Base-by-base conservation (phyloP, 2,329 filamentous ascomycete species). In the Nemania serpens region DNA sequence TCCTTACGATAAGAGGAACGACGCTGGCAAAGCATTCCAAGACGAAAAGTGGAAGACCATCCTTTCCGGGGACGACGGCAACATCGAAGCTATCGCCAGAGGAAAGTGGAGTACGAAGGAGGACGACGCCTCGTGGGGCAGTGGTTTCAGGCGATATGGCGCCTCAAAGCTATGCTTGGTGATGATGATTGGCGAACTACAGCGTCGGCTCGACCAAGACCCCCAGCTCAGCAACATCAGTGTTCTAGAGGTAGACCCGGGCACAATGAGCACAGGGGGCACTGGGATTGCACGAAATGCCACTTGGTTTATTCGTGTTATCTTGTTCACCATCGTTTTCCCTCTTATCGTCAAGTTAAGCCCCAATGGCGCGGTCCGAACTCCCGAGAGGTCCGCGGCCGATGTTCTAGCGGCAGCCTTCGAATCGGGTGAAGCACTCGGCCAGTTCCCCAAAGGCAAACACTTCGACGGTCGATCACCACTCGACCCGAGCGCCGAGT, bases 111-210 rank as follows among this genome's bases (percentile, higher is more conserved):
- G 68, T 52, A 18, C 63, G 1, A 53, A 22, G 1, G 48, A 53
- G 18, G 68, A 72, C 20, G 67, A 73, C 39, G 58, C 68, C 6
- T 67, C 69, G 5, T 71, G 46, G 9, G 18, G 49, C 3, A 61
- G 52, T 56, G 72, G 46, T 1, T 65, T 64, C 39, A 29, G 72
- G 33, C 69, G 72, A 5, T 73, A 73, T 48, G 70, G 63, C 0
- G 72, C 72, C 1, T 33, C 66, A 1, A 73, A 73, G 53, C 52
- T 74, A 10, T 73, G 63, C 46, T 18, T 56, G 12, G 42, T 70
- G 3, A 72, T 72, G 70, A 71, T 74, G 70, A 61, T 66, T 63
- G 66, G 67, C 39, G 67, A 72, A 33, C 69, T 73, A 3, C 70
- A 72, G 55, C 54, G 43, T 2, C 68, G 70, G 2, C 53, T 73